Evolutionary conservation across 225 moss, liverwort and hornwort species (phyloP).

Genomic region (Sphagnum contortum): DNA sequence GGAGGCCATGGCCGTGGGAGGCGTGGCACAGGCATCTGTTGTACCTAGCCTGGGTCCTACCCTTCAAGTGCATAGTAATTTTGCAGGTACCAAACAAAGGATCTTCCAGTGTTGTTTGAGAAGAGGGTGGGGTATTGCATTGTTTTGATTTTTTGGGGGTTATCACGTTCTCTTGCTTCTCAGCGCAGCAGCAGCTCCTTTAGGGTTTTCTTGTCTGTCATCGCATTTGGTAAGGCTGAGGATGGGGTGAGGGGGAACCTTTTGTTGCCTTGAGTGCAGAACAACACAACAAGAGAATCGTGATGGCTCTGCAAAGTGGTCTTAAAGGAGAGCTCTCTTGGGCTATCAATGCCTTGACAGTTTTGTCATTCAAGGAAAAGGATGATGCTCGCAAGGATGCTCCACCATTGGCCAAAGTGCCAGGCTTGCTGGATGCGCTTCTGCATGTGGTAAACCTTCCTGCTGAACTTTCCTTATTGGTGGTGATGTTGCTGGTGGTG

Average conservation of each 20-base stretch:
- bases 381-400: slow-evolving; percentile 80
- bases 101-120: no score
- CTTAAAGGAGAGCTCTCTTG: slow-evolving; percentile 86
- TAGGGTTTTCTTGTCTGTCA: no score
- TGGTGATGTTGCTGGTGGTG: no score
- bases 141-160: no score
- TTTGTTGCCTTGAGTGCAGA: slow-evolving; percentile 33
- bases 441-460: slow-evolving; percentile 46
- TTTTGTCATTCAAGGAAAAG: slow-evolving; percentile 85
- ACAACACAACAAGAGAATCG: slow-evolving; percentile 75
- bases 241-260: no score
- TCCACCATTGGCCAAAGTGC: slow-evolving; percentile 69
- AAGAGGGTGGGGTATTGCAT: no score
- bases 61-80: slow-evolving; percentile 59
- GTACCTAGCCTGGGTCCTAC: slow-evolving; percentile 61
- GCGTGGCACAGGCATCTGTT: slow-evolving; percentile 26
- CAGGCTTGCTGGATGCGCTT: slow-evolving; percentile 75
- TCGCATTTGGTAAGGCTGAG: no score
- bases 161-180: no score
- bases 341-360: slow-evolving; percentile 79
- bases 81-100: slow-evolving; percentile 22
- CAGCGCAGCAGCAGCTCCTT: no score
- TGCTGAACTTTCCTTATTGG: no score
- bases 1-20: slow-evolving; percentile 19
- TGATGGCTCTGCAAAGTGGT: slow-evolving; percentile 92